Conservation (phyloP, 176 grass and related monocot species). For the Bothriochloa decipiens region DNA sequence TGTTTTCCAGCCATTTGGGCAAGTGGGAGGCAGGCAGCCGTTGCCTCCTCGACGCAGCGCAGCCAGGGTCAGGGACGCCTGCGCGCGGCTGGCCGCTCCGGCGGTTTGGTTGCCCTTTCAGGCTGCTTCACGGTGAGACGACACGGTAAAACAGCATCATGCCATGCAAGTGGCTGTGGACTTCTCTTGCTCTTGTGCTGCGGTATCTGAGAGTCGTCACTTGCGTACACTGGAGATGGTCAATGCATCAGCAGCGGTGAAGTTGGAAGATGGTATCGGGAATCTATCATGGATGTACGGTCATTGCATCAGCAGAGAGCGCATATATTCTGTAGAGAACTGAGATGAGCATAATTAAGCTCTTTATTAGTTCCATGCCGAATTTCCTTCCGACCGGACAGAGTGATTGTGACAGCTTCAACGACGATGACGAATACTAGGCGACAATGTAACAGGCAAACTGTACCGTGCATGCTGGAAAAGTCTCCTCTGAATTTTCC, state of each 20-base stretch:
- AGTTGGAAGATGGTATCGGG: neutral
- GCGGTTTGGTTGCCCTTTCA: constrained; percentile 16
- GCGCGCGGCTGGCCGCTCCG: constrained; percentile 34
- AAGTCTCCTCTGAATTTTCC: neutral
- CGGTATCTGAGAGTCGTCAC: too few species aligned
- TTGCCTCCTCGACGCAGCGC: neutral
- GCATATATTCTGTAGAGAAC: constrained; percentile 18
- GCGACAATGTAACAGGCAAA: neutral
- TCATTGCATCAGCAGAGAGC: neutral
- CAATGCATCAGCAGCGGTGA: neutral
- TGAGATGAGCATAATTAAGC: too few species aligned
- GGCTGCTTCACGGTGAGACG: constrained; percentile 3
- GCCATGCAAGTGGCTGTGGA: too few species aligned
- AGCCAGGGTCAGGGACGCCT: constrained; percentile 10
- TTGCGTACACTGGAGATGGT: neutral
- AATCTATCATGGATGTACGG: neutral
- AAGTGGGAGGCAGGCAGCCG: neutral
- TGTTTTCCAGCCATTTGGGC: neutral
- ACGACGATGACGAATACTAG: neutral
- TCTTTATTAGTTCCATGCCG: too few species aligned
- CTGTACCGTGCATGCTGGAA: neutral
- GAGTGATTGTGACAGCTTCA: neutral
- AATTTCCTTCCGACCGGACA: neutral
- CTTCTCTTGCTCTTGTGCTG: too few species aligned
- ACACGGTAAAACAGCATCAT: neutral